These are phyloP conservation scores for Wickerhamiella kazuoi DNA, from an alignment of 805 yeast genomes.

Conservation along the genomic window DNA sequence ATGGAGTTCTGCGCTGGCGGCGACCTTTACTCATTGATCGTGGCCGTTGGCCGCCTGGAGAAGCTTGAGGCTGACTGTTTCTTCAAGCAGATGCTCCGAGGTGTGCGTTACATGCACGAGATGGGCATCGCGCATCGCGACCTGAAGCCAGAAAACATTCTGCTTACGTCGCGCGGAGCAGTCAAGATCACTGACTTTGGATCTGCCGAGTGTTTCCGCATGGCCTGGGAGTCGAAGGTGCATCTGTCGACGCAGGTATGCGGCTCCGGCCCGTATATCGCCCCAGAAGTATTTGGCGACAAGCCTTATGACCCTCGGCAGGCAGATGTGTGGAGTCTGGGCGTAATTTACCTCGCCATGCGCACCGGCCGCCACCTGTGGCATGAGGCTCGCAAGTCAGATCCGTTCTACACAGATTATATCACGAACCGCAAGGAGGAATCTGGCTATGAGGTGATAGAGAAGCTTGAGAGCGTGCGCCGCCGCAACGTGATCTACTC, in stretches of 20 bases:
- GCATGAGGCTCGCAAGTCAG: slow-evolving; percentile 59
- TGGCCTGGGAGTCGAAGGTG: slow-evolving; percentile 65
- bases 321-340: slow-evolving; percentile 79
- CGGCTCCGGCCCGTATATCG: slow-evolving; percentile 79
- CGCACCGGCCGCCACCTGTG: slow-evolving; percentile 84
- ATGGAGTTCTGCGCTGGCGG: slow-evolving; percentile 93
- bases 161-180: slow-evolving; percentile 46
- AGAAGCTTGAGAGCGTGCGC: slow-evolving; percentile 60
- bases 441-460: slow-evolving; percentile 83
- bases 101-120: slow-evolving; percentile 65
- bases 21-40: slow-evolving; percentile 46
- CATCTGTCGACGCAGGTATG: slow-evolving; percentile 50
- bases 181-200: slow-evolving; percentile 73
- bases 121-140: slow-evolving; percentile 91
- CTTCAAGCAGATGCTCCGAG: slow-evolving; percentile 67
- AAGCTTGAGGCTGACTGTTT: slow-evolving; percentile 69
- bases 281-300: slow-evolving; percentile 63
- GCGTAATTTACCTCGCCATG: slow-evolving; percentile 60
- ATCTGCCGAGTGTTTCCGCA: slow-evolving; percentile 71
- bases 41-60: slow-evolving; percentile 35
- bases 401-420: slow-evolving; percentile 62
- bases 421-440: slow-evolving; percentile 60
- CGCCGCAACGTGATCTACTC: slow-evolving; percentile 88
- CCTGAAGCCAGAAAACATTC: slow-evolving; percentile 71
- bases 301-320: slow-evolving; percentile 51